Base-by-base conservation (phyloP, 805 yeast species). In the Cyberlindnera misumaiensis region DNA sequence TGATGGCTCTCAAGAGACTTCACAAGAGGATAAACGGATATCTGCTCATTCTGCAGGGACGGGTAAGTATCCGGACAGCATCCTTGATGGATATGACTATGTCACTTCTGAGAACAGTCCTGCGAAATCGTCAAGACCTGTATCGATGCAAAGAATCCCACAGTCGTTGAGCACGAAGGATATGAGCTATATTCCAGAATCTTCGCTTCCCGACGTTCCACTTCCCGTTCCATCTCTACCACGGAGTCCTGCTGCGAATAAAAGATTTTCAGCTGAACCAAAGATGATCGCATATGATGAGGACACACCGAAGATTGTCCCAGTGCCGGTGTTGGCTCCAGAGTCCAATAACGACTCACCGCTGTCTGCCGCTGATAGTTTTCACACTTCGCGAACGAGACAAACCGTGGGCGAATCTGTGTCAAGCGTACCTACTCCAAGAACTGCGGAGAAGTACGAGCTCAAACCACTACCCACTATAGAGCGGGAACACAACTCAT, bases 41-140 rank as follows among this genome's bases (percentile, higher is more conserved):
- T 38, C 46, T 6, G 17, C 8, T 11, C 11, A 24, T 30, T 36
- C 39, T 20, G 22, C 14, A 12, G 34, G 34, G 11, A 31, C 31
- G 2, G 38, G 27, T 34, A 44, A 43, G 39, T 51, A 51, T 35
- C 49, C 56, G 10, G 53, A 47, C 5, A 49, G 54, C 34, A 51
- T 54, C 20, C 48, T 52, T 33, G 57, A 52, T 18, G 41, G 25
- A 9, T 34, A 34, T 28, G 29, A 14, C 5, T 34, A 26, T 17
- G 15, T 11, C 25, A 17, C 30, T 11, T 22, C 30, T 10, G 35
- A 32, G 7, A 37, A 41, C 8, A 38, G 41, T 18, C 44, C 47
- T 10, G 15, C 28, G 11, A 32, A 15, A 11, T 4, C 34, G 35
- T 18, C 34, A 31, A 31, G 27, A 31, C 24, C 24, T 20, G 8